Base-by-base conservation (phyloP, 1,284 basidiomycete genomes). In the Trichosporon faecale region DNA sequence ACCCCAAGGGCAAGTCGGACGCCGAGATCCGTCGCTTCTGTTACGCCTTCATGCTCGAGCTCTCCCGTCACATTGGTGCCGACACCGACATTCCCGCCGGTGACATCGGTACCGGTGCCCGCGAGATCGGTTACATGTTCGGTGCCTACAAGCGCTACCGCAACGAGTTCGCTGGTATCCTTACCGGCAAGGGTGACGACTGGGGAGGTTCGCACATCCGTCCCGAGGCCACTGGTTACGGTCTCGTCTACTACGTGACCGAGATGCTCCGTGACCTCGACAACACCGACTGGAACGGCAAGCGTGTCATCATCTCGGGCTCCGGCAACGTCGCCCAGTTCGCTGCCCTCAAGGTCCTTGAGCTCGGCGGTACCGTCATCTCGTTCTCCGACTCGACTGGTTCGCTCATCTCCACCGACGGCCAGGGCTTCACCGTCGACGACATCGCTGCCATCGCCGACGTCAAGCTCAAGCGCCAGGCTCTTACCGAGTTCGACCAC, bases 51-150 rank as follows among this genome's bases (percentile, higher is more conserved):
- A 91, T 91, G 90, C 83, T 84, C 70, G 90, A 91, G 85, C 87
- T 91, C 68, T 88, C 86, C 74, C 86, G 88, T 74, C 89, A 91
- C 85, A 91, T 91, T 73, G 90, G 89, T 61, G 84, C 86, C 78
- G 88, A 91, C 85, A 91, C 90, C 70, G 91, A 93, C 83, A 90
- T 93, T 70, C 91, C 91, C 76, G 91, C 91, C 73, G 91, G 91
- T 75, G 91, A 92, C 79, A 92, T 92, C 76, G 87, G 87, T 76
- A 86, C 86, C 74, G 90, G 90, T 76, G 89, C 86, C 52, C 87
- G 90, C 74, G 91, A 91, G 84, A 88, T 90, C 71, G 90, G 88
- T 46, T 91, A 85, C 87, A 84, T 90, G 79, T 91, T 90, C 76
- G 89, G 90, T 72, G 88, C 89, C 65, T 92, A 92, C 88, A 91